A percentile compares a stretch with the other conserved stretches of the same genome.
Evolutionary conservation across 228 moss, liverwort and hornwort species (phyloP).

Genomic region (Sphagnum magellanicum): DNA sequence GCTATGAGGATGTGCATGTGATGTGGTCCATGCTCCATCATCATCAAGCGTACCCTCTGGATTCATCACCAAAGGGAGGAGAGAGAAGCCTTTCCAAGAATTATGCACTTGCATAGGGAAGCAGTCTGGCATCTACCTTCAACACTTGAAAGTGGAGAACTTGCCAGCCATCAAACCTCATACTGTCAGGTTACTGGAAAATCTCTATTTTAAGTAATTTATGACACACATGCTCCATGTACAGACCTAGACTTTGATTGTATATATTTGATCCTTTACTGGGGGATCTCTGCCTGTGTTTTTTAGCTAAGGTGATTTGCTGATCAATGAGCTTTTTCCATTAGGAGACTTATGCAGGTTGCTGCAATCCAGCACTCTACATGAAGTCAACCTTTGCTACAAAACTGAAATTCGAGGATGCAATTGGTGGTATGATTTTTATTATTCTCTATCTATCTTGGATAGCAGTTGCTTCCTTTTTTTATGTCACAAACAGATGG

Average conservation of each 20-base stretch:
- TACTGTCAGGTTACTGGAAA: constrained; percentile 42
- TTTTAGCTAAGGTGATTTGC: neutral
- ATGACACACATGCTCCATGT: too few relatives aligned
- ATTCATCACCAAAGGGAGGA: constrained; percentile 12
- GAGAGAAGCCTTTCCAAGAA: neutral
- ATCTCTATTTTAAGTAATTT: constrained; percentile 19
- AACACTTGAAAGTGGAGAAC: neutral
- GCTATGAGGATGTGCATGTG: constrained; percentile 30
- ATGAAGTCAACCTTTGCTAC: neutral
- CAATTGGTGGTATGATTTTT: too few relatives aligned
- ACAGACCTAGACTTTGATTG: neutral
- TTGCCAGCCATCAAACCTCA: constrained; percentile 12
- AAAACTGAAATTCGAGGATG: too few relatives aligned
- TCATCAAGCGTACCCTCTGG: constrained; percentile 7
- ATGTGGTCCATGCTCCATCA: constrained; percentile 38
- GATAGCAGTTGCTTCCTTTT: too few relatives aligned
- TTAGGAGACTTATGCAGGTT: constrained; percentile 6
- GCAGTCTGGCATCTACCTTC: neutral
- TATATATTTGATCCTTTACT: constrained; percentile 1
- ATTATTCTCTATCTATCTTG: too few relatives aligned
- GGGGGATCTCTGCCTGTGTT: neutral
- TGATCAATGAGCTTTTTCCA: constrained; percentile 4
- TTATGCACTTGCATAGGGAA: constrained; percentile 1
- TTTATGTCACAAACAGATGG: too few relatives aligned
- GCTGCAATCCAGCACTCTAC: constrained; percentile 13